Percentiles rank a stretch among this genome's conserved stretches.
These are phyloP conservation scores for Chrysoporthe cubensis DNA, from an alignment of 2,329 filamentous ascomycete species.

Conservation along the genomic window DNA sequence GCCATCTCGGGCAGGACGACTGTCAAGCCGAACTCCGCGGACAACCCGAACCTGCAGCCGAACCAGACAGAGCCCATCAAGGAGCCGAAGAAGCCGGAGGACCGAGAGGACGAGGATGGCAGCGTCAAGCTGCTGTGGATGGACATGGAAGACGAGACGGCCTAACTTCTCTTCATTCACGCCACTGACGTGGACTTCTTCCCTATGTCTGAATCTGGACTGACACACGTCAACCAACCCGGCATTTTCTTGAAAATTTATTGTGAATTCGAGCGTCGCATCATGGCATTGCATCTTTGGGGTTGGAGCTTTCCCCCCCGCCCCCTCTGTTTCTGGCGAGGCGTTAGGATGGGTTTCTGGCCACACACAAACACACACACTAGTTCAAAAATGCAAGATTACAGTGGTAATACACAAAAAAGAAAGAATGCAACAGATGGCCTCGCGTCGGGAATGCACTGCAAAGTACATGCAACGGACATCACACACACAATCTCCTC, in stretches of 20 bases:
- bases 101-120: background rate
- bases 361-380: background rate
- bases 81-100: slow-evolving; percentile 18
- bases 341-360: slow-evolving; percentile 6
- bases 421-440: background rate
- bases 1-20: slow-evolving; percentile 62
- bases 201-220: background rate
- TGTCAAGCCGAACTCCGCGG: slow-evolving; percentile 66
- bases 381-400: slow-evolving; percentile 5
- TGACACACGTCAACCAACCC: background rate
- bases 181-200: slow-evolving; percentile 7
- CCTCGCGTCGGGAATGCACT: background rate
- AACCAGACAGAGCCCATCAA: slow-evolving; percentile 41
- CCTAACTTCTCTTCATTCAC: background rate
- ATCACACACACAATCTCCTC: too few relatives aligned
- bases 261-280: slow-evolving; percentile 11
- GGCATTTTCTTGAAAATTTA: slow-evolving; percentile 1
- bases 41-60: slow-evolving; percentile 49
- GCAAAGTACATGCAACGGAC: background rate
- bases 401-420: slow-evolving; percentile 2
- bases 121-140: background rate
- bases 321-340: slow-evolving; percentile 13
- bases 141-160: background rate
- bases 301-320: background rate
- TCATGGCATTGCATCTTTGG: slow-evolving; percentile 13